Evolutionary conservation across 305 asterid genomes (phyloP), one percentile per base, ranked within the genome.

Genomic region (Solanum hybrid): DNA sequence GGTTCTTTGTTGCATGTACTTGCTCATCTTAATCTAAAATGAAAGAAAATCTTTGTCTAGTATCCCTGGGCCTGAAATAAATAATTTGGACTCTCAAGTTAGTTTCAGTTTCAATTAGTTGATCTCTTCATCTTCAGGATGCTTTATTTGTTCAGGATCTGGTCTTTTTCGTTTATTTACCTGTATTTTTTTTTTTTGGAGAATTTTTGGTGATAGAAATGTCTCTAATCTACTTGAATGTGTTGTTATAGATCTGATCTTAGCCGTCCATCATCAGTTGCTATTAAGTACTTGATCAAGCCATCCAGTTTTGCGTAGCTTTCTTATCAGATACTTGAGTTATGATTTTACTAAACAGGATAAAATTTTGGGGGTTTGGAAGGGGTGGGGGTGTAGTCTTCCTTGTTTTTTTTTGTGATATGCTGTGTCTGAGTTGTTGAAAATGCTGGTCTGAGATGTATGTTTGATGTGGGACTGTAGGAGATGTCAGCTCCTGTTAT

Each of bases 401-500:
- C 38, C 87, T 51, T 82, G 15, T 27, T 45, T 27, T 27, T 32
- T 81, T 5, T 17, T 82, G 22, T 66, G 27, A 29, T 81, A 38
- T 84, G 5, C 86, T 22, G 69, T 29, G 72, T 88, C 26, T 72
- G 9, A 78, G 80, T 80, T 40, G 79, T 31, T 84, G 71, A 56
- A 69, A 89, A 38, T 89, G 71, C 0, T 91, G 89, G n/a, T 86
- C 76, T 86, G 90, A 89, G 64, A 79, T 90, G 90, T 78, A 86
- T 75, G 29, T 87, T 87, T 88, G 81, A 88, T 89, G 85, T 87
- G 89, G 84, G 80, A 86, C 79, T 91, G 22, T 87, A 97, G 98
- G 98, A 94, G 93, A 94, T 96, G 96, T 89, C 98, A 86, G 95
- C 95, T 93, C 94, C 96, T 89, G 94, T 94, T 85, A 91, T 95